Base-by-base conservation (phyloP, 2,329 filamentous ascomycete species). In the Fusarium virguliforme region DNA sequence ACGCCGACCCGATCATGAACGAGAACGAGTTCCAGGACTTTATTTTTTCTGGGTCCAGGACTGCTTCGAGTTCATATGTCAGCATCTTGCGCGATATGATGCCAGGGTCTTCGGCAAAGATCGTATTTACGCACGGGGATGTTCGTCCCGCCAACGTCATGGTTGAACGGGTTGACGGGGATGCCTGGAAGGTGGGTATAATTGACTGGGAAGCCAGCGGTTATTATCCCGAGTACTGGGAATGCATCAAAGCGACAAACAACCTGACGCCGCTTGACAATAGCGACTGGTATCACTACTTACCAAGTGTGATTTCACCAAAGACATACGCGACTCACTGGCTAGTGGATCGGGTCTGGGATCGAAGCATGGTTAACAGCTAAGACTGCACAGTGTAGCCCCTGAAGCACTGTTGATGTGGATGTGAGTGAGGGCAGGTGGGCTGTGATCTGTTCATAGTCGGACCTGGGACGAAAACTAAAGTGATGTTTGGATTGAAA, bases 141-240 rank as follows among this genome's bases (percentile, higher is more conserved):
- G 26, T 69, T 30, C 60, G 58, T 6, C 58, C 53, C 37, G 56
- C 53, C 12, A 65, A 54, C 10, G 37, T 58, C 26, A 58, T 58
- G 55, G 55, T 58, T 46, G 2, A 46, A 22, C 24, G 15, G 55
- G 18, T 18, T 18, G 40, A 46, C 4, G 55, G 64, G 53, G 38
- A 56, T 13, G 40, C 28, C 28, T 73, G 67, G 67, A 22, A 18
- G 43, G 53, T 35, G 7, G 61, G 54, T 18, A 41, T 73, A n/a
- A 67, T 73, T 9, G 70, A 73, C 37, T 73, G 70, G 70, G 65
- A 73, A 40, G 9, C 60, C 28, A 68, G 67, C 46, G 70, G 67
- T 24, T 68, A 64, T 15, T 71, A 72, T 59, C 67, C 70, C 6
- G 70, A 72, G 18, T 70, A 72, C 38, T 72, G 64, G 70, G 70